phyloP scores from a whole-genome alignment of 225 moss, liverwort and hornwort genomes.

The Bryum argenteum region DNA sequence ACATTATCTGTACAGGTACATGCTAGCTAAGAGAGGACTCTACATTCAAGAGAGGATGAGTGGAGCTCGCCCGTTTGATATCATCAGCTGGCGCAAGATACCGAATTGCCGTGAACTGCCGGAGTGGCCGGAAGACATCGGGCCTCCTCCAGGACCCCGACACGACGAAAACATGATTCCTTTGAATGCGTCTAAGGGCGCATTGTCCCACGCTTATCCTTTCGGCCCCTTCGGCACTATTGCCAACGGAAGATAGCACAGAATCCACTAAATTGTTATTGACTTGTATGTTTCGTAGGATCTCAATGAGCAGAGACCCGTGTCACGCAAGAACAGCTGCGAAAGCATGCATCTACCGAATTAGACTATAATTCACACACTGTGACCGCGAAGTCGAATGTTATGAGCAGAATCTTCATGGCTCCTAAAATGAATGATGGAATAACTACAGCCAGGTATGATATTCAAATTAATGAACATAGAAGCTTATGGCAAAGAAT shows the following conservation, averaged over 20 bases:
- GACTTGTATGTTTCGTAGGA: background rate
- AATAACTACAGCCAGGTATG: background rate
- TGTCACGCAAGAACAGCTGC: background rate
- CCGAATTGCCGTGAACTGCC: constrained; percentile 29
- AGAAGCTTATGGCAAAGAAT: background rate
- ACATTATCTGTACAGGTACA: constrained; percentile 36
- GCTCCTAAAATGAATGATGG: background rate
- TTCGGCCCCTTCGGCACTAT: constrained; percentile 49
- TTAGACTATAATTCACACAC: too few species aligned
- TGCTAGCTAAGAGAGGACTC: constrained; percentile 27
- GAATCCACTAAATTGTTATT: background rate
- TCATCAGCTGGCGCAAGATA: constrained; percentile 49
- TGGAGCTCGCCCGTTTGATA: constrained; percentile 48
- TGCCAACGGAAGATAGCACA: constrained; percentile 1
- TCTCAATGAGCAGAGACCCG: background rate
- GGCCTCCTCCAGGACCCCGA: constrained; percentile 34
- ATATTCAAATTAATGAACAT: background rate
- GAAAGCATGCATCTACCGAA: background rate
- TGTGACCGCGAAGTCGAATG: background rate
- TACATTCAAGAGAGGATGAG: constrained; percentile 53
- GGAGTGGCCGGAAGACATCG: constrained; percentile 38
- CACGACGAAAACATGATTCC: constrained; percentile 8
- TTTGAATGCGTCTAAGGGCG: constrained; percentile 49
- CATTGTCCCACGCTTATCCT: constrained; percentile 36
- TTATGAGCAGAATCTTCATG: background rate